A percentile compares a stretch with the other conserved stretches of the same genome.
Evolutionary conservation across 352 stramenopile genomes (phyloP).

Genomic region (Peronospora destructor): DNA sequence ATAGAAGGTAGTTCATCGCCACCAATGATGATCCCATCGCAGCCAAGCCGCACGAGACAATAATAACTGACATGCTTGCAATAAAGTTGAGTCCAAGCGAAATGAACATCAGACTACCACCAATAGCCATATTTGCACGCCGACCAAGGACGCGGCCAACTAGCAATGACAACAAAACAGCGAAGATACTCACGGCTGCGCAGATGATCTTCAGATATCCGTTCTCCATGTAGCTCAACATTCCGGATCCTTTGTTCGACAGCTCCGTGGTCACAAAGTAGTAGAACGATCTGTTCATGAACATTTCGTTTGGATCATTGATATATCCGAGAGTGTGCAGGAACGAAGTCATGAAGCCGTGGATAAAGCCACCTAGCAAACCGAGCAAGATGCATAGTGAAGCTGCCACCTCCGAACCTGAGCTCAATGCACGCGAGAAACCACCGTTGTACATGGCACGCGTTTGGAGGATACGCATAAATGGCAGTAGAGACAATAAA

Average conservation of each 20-base stretch:
- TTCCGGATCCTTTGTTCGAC: conserved; percentile 27
- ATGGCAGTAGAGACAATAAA: conserved; percentile 67
- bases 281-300: conserved; percentile 73
- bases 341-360: conserved; percentile 70
- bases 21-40: conserved; percentile 58
- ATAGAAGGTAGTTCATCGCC: conserved; percentile 69
- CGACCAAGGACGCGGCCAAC: conserved; percentile 57
- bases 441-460: conserved; percentile 85
- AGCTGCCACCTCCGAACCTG: conserved; percentile 73
- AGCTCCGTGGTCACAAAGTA: conserved; percentile 48
- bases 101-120: conserved; percentile 39
- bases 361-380: conserved; percentile 66
- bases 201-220: conserved; percentile 54
- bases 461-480: conserved; percentile 83
- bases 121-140: conserved; percentile 52
- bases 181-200: conserved; percentile 43
- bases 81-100: conserved; percentile 60
- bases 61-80: conserved; percentile 40
- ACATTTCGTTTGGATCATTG: conserved; percentile 62
- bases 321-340: conserved; percentile 64
- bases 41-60: conserved; percentile 46
- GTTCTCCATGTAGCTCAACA: conserved; percentile 44
- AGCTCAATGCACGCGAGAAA: conserved; percentile 71
- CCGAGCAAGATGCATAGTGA: conserved; percentile 75
- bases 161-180: conserved; percentile 41